Base-by-base conservation (phyloP, 2,329 filamentous ascomycete genomes). In the Aureobasidium sp. region DNA sequence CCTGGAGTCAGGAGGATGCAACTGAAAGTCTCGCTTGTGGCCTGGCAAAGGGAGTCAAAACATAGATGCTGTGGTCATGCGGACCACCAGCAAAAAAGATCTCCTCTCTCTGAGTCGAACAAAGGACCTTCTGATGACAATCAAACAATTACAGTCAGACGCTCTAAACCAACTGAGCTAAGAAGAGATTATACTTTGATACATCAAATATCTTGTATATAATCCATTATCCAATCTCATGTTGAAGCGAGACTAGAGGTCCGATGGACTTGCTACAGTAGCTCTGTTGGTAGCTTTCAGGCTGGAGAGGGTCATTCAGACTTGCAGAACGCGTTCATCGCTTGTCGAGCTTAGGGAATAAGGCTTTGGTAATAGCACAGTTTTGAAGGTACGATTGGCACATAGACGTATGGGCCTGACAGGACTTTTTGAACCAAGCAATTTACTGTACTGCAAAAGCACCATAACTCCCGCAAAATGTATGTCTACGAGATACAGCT, bases 141-240 rank as follows among this genome's bases (percentile, higher is more conserved):
- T 59, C 31, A 7, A 48, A 39, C 55, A 59, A 59, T 59, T 59
- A 59, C 55, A 59, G 55, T 59, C 55, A 44, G 42, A 59, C 55
- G 55, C 55, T 59, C 55, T 59, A 59, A 59, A 59, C 55, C 55
- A 59, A 59, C 55, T 59, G 55, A 59, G 55, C 55, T 59, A 59
- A 59, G 55, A 42, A 42, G 55, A 59, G 55, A 59, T 55, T 15
- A 42, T 55, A 20, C 5, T 34, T n/a, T 17, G 2, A 6, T 7
- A 12, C 4, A 1, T 25, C 22, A 15, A 37, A 52, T 37, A 3
- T 39, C 0, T 3, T 20, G 2, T 22, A 25, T 25, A 37, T 37
- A 22, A 9, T 41, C 39, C 2, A n/a, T 5, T 1, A 1, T 9
- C 1, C 1, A 34, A 1, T 3, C 3, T 2, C 8, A 34, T 1